Percentiles rank a stretch among this genome's conserved stretches.
Evolutionary conservation across 2,329 filamentous ascomycete genomes (phyloP).

Genomic region (Colletotrichum salicis): DNA sequence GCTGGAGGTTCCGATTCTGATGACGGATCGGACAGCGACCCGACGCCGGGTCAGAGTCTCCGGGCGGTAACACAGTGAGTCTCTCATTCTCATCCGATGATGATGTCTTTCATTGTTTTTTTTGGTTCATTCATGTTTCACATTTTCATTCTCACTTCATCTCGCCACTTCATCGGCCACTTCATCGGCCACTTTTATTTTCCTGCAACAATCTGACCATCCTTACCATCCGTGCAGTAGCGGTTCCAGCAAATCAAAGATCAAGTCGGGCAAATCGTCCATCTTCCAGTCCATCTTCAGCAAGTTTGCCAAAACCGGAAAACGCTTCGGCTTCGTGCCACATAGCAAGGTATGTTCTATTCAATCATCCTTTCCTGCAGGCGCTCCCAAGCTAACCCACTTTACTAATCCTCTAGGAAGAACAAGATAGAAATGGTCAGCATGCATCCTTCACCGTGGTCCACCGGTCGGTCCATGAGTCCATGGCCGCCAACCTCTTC

Average conservation of each 20-base stretch:
- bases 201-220: not conserved
- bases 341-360: slow-evolving; percentile 26
- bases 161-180: too few species aligned
- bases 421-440: slow-evolving; percentile 44
- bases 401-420: slow-evolving; percentile 38
- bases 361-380: not conserved
- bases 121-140: not conserved
- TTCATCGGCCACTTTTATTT: not conserved
- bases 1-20: slow-evolving; percentile 31
- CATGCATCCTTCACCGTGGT: not conserved
- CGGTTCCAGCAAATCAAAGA: slow-evolving; percentile 4
- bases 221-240: not conserved
- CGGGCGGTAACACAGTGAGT: slow-evolving; percentile 19
- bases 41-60: not conserved
- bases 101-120: not conserved
- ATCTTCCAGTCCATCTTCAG: slow-evolving; percentile 29
- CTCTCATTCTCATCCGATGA: not conserved
- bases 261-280: slow-evolving; percentile 9
- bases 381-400: not conserved
- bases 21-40: slow-evolving; percentile 20
- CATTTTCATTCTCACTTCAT: not conserved
- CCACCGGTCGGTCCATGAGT: not conserved
- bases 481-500: not conserved
- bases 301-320: slow-evolving; percentile 25
- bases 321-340: slow-evolving; percentile 31